Conservation (phyloP, 768 basidiomycete species). For the Phanerochaete sordida region DNA sequence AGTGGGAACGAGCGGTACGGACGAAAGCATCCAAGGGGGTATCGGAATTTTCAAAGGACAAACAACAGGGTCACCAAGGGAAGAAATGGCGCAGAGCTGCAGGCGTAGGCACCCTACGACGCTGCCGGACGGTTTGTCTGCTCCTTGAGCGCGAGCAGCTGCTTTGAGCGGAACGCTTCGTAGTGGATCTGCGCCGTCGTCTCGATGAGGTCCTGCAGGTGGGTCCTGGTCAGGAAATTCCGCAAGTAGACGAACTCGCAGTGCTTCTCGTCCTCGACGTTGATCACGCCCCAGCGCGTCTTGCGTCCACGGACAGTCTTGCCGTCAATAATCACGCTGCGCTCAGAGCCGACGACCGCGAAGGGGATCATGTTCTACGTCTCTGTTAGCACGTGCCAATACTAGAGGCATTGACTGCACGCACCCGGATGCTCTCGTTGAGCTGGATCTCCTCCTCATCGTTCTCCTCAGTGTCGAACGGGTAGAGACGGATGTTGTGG, state of each 20-base stretch:
- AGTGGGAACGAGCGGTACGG: slow-evolving; percentile 9
- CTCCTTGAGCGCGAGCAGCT: slow-evolving; percentile 95
- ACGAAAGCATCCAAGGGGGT: slow-evolving; percentile 13
- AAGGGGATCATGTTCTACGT: slow-evolving; percentile 89
- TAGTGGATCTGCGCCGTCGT: slow-evolving; percentile 99
- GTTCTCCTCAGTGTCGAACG: slow-evolving; percentile 94
- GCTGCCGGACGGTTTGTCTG: slow-evolving; percentile 66
- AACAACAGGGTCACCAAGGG: background rate
- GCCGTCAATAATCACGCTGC: slow-evolving; percentile 92
- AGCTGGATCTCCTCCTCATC: slow-evolving; percentile 90
- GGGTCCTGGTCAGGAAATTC: slow-evolving; percentile 97
- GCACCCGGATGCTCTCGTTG: slow-evolving; percentile 86
- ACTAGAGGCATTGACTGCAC: slow-evolving; percentile 25
- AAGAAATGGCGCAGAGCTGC: background rate
- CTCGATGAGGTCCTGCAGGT: slow-evolving; percentile 97
- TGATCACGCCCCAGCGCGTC: slow-evolving; percentile 98
- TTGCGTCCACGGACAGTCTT: slow-evolving; percentile 93
- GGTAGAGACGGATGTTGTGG: slow-evolving; percentile 93
- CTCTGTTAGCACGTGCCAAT: background rate
- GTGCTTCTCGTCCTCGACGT: slow-evolving; percentile 94
- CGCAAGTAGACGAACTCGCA: slow-evolving; percentile 98
- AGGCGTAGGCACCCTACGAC: background rate
- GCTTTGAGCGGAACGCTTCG: slow-evolving; percentile 99
- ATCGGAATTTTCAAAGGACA: slow-evolving; percentile 6
- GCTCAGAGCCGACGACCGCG: slow-evolving; percentile 96